Conservation (phyloP, 805 yeast species). For the Wickerhamomyces canadensis region DNA sequence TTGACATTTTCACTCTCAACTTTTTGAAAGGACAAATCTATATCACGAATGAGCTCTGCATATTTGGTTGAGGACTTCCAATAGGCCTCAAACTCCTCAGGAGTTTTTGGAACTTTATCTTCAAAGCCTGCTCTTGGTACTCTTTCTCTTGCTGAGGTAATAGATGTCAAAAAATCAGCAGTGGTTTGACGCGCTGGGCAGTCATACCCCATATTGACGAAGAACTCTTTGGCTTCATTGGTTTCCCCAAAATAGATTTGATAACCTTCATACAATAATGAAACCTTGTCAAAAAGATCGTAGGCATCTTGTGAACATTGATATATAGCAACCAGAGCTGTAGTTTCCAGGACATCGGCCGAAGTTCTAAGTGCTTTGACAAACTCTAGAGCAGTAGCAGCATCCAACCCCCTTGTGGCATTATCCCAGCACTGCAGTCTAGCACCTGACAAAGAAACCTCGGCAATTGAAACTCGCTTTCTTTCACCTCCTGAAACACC, state of each 20-base stretch:
- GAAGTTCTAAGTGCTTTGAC: slow-evolving; percentile 43
- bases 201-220: slow-evolving; percentile 44
- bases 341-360: slow-evolving; percentile 39
- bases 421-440: slow-evolving; percentile 47
- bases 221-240: slow-evolving; percentile 37
- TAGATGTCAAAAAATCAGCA: slow-evolving; percentile 48
- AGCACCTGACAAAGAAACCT: slow-evolving; percentile 43
- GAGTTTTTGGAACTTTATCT: slow-evolving; percentile 42
- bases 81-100: slow-evolving; percentile 40
- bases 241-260: slow-evolving; percentile 46
- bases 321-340: slow-evolving; percentile 54
- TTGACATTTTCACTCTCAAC: slow-evolving; percentile 6
- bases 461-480: slow-evolving; percentile 64
- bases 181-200: slow-evolving; percentile 52
- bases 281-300: slow-evolving; percentile 44
- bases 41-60: slow-evolving; percentile 31
- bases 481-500: slow-evolving; percentile 73
- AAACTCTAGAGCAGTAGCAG: slow-evolving; percentile 53
- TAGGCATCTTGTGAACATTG: slow-evolving; percentile 48
- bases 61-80: slow-evolving; percentile 42
- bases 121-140: slow-evolving; percentile 35
- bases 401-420: slow-evolving; percentile 55
- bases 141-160: slow-evolving; percentile 49
- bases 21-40: slow-evolving; percentile 29
- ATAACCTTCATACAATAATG: slow-evolving; percentile 45